phyloP scores from a whole-genome alignment of 176 grass and related monocot genomes.

The barley (Hordeum vulgare) region DNA sequence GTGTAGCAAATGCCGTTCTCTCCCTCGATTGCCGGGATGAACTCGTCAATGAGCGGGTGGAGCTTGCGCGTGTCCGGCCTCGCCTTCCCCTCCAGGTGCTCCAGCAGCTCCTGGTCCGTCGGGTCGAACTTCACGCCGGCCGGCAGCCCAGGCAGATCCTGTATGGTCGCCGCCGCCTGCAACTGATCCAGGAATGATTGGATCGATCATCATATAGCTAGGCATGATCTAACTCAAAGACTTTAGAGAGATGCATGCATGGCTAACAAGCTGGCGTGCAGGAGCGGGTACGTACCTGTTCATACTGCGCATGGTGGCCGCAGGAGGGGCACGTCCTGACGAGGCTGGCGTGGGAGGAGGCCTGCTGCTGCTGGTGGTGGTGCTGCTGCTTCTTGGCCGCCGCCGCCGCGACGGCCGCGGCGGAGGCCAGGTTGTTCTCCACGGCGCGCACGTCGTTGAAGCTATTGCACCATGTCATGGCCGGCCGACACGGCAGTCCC shows the following conservation, averaged over 20 bases:
- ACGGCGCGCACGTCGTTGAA: slow-evolving; percentile 66
- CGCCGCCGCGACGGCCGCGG: slow-evolving; percentile 22
- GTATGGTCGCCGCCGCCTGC: slow-evolving; percentile 61
- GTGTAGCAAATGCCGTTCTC: slow-evolving; percentile 99
- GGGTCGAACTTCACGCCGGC: slow-evolving; percentile 98
- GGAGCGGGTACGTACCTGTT: slow-evolving; percentile 19
- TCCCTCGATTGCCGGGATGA: slow-evolving; percentile 95
- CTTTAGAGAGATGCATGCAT: neutral
- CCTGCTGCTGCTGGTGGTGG: slow-evolving; percentile 43
- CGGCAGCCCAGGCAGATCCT: slow-evolving; percentile 79
- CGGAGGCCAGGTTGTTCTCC: slow-evolving; percentile 54
- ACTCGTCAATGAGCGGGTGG: slow-evolving; percentile 94
- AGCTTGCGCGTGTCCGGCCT: slow-evolving; percentile 60
- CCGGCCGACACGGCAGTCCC: neutral
- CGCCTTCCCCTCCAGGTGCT: slow-evolving; percentile 93
- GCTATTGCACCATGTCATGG: slow-evolving; percentile 89
- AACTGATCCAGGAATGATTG: neutral
- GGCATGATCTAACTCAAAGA: neutral
- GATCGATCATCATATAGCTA: neutral
- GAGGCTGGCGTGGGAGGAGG: slow-evolving; percentile 23
- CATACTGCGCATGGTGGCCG: slow-evolving; percentile 72
- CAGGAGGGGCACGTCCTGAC: slow-evolving; percentile 79
- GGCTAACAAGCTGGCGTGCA: neutral
- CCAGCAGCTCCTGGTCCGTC: slow-evolving; percentile 87
- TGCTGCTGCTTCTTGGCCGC: slow-evolving; percentile 37